phyloP scores from a whole-genome alignment of 495 filamentous ascomycete genomes.

The Pyrenula massariospora region DNA sequence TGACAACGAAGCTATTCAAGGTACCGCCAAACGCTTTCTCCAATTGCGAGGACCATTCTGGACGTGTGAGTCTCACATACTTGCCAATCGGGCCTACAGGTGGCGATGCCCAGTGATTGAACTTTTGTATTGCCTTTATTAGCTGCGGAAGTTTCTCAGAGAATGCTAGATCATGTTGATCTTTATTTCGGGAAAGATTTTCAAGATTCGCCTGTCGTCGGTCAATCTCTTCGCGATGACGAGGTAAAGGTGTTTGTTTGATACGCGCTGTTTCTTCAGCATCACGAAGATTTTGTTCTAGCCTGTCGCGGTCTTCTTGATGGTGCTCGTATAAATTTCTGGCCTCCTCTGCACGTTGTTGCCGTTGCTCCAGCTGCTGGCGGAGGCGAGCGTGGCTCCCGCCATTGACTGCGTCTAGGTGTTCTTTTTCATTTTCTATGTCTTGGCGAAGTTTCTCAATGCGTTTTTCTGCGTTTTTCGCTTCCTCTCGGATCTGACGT shows the following conservation, averaged over 20 bases:
- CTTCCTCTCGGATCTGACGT: slow-evolving; percentile 32
- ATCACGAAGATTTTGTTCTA: slow-evolving; percentile 24
- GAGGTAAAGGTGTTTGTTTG: slow-evolving; percentile 12
- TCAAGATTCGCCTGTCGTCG: slow-evolving; percentile 32
- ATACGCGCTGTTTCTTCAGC: slow-evolving; percentile 20
- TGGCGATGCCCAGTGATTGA: slow-evolving; percentile 50
- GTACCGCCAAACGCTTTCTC: slow-evolving; percentile 57
- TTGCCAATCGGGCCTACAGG: slow-evolving; percentile 79
- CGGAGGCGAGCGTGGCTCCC: slow-evolving; percentile 38
- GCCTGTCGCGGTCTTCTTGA: slow-evolving; percentile 7
- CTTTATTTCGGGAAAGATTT: slow-evolving; percentile 39
- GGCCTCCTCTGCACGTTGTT: slow-evolving; percentile 18
- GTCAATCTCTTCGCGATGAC: slow-evolving; percentile 25
- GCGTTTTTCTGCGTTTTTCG: slow-evolving; percentile 28
- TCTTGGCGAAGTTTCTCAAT: slow-evolving; percentile 27
- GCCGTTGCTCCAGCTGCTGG: slow-evolving; percentile 31
- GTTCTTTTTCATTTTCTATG: slow-evolving; percentile 33
- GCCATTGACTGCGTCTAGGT: slow-evolving; percentile 39
- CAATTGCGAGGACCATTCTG: slow-evolving; percentile 73
- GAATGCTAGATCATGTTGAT: slow-evolving; percentile 41
- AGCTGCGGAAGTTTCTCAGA: slow-evolving; percentile 49
- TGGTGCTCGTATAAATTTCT: slow-evolving; percentile 20
- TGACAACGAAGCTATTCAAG: slow-evolving; percentile 70
- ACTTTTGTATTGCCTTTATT: slow-evolving; percentile 52
- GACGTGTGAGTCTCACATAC: slow-evolving; percentile 61